A percentile compares a stretch with the other conserved stretches of the same genome.
Evolutionary conservation across 306 rosid species (phyloP).

Genomic region (Hylodesmum podocarpum): DNA sequence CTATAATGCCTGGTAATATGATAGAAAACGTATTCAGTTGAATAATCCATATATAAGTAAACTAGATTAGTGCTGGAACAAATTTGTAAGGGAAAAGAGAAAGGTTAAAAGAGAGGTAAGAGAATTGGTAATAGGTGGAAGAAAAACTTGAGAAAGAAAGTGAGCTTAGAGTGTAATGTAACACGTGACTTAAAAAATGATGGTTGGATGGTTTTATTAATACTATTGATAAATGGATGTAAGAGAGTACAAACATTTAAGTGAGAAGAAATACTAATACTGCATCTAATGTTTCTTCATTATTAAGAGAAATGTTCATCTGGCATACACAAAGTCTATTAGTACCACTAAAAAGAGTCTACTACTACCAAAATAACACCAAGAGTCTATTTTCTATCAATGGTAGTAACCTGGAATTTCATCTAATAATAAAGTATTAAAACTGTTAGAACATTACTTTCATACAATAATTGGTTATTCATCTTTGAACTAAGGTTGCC

Average conservation of each 20-base stretch:
- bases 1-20: not conserved
- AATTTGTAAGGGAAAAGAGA: too few relatives aligned
- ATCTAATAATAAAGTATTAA: not conserved
- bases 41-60: not conserved
- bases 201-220: too few relatives aligned
- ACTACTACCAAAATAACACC: too few relatives aligned
- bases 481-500: not conserved
- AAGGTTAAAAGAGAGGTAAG: too few relatives aligned
- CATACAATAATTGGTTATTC: not conserved
- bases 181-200: too few relatives aligned
- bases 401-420: not conserved
- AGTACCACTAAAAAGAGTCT: not conserved
- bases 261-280: not conserved
- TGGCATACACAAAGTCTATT: too few relatives aligned
- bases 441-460: not conserved
- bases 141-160: too few relatives aligned
- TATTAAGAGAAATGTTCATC: not conserved
- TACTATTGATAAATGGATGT: not conserved
- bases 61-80: too few relatives aligned
- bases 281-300: not conserved
- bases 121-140: too few relatives aligned
- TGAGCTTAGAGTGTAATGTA: too few relatives aligned
- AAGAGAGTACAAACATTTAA: not conserved
- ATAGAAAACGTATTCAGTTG: not conserved
- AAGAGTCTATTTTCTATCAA: not conserved